phyloP scores from a whole-genome alignment of 2,329 filamentous ascomycete species.

The Claviceps sp. region DNA sequence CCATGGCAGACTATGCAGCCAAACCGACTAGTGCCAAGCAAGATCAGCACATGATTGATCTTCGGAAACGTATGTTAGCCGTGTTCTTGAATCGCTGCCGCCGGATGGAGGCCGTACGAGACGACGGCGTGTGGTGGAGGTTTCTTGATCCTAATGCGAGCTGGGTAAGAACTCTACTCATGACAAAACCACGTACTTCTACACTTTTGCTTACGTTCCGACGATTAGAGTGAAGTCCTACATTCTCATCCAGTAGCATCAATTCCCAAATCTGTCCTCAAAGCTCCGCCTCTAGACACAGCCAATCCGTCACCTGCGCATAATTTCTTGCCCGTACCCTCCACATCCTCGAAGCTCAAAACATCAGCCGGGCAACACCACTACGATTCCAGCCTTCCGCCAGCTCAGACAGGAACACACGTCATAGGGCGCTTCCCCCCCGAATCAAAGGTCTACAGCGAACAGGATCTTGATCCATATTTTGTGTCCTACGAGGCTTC shows the following conservation, averaged over 20 bases:
- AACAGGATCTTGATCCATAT: constrained; percentile 89
- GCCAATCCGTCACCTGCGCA: constrained; percentile 87
- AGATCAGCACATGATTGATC: constrained; percentile 89
- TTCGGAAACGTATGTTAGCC: constrained; percentile 90
- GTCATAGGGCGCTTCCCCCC: constrained; percentile 72
- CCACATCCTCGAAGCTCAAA: constrained; percentile 75
- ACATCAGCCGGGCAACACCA: constrained; percentile 29
- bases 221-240: constrained; percentile 71
- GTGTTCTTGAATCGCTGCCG: constrained; percentile 92
- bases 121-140: constrained; percentile 94
- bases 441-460: constrained; percentile 59
- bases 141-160: constrained; percentile 97
- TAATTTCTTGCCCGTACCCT: constrained; percentile 73
- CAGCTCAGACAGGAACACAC: constrained; percentile 34
- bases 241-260: constrained; percentile 81
- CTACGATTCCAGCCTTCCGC: constrained; percentile 22
- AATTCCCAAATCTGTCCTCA: constrained; percentile 86
- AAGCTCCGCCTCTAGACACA: constrained; percentile 86
- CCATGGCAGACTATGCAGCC: constrained; percentile 95
- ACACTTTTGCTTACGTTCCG: constrained; percentile 9
- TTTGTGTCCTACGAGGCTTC: constrained; percentile 88
- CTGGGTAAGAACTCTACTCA: constrained; percentile 52
- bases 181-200: not conserved
- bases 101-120: constrained; percentile 79
- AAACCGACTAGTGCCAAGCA: constrained; percentile 98